A percentile compares a stretch with the other conserved stretches of the same genome.
These are phyloP conservation scores for Steccherinum ochraceum DNA, from an alignment of 768 basidiomycete genomes.

Conservation along the genomic window DNA sequence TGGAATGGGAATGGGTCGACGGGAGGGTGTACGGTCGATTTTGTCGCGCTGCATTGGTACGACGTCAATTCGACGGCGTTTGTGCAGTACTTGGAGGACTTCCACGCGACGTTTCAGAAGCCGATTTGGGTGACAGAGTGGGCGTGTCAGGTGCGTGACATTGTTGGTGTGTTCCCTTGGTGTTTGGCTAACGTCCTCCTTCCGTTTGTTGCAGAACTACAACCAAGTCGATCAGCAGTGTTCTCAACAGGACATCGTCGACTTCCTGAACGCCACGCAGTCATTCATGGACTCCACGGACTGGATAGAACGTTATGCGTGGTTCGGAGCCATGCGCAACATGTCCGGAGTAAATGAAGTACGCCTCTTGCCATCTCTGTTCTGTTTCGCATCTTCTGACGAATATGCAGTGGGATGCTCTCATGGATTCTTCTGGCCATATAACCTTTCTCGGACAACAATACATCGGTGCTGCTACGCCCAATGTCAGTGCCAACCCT, in stretches of 20 bases:
- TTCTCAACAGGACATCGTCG: constrained; percentile 33
- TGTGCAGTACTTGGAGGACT: constrained; percentile 43
- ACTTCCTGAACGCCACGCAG: constrained; percentile 47
- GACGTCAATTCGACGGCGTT: constrained; percentile 50
- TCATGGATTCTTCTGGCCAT: constrained; percentile 35
- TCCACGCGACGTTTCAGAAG: constrained; percentile 42
- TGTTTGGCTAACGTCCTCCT: background rate
- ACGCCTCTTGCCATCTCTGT: no score
- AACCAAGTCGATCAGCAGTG: constrained; percentile 38
- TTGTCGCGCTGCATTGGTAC: constrained; percentile 55
- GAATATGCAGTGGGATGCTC: constrained; percentile 31
- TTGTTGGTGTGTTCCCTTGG: background rate
- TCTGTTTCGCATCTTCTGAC: constrained; percentile 4
- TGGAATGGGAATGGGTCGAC: constrained; percentile 6
- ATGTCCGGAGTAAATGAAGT: constrained; percentile 44
- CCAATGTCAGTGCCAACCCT: constrained; percentile 14
- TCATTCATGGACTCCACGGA: constrained; percentile 44
- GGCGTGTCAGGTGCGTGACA: constrained; percentile 36
- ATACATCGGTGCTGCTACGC: constrained; percentile 32
- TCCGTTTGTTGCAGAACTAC: constrained; percentile 26
- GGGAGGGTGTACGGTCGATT: constrained; percentile 48
- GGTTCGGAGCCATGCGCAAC: constrained; percentile 53
- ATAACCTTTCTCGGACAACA: constrained; percentile 44
- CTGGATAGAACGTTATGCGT: constrained; percentile 55
- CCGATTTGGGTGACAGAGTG: constrained; percentile 60